phyloP scores from a whole-genome alignment of 352 stramenopile species.

The Pythium phragmiticola region DNA sequence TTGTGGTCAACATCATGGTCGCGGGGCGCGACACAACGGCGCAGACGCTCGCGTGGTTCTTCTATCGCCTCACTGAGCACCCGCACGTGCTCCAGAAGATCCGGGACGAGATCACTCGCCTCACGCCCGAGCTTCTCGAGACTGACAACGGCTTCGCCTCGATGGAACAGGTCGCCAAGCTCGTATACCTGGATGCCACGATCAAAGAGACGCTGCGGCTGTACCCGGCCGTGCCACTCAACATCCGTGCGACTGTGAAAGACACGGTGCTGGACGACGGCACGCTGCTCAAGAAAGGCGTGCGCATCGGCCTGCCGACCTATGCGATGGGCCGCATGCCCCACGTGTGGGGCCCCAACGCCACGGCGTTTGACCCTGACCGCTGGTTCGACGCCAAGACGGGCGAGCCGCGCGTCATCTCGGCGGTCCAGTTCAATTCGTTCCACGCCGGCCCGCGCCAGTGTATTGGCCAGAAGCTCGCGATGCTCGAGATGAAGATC shows the following conservation, averaged over 20 bases:
- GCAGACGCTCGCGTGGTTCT: constrained; percentile 71
- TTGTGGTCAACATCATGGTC: constrained; percentile 81
- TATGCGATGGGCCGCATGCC: constrained; percentile 33
- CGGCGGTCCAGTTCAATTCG: constrained; percentile 43
- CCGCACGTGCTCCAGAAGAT: constrained; percentile 51
- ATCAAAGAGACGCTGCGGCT: constrained; percentile 38
- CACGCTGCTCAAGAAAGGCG: constrained; percentile 31
- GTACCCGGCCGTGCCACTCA: constrained; percentile 42
- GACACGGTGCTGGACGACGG: constrained; percentile 39
- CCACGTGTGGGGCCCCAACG: constrained; percentile 36
- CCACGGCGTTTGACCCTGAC: constrained; percentile 31
- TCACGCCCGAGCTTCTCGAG: constrained; percentile 28
- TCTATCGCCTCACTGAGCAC: constrained; percentile 50
- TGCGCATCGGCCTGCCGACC: constrained; percentile 26
- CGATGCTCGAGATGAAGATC: constrained; percentile 85
- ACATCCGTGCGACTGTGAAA: constrained; percentile 26
- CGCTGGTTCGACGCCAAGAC: constrained; percentile 27
- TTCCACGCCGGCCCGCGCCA: constrained; percentile 50
- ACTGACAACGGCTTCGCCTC: constrained; percentile 1
- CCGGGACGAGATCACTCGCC: constrained; percentile 39
- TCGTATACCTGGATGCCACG: constrained; percentile 28
- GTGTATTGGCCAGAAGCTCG: constrained; percentile 71
- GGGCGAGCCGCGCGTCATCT: constrained; percentile 21
- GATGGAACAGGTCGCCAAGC: constrained; percentile 20
- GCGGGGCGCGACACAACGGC: constrained; percentile 79